Evolutionary conservation across 208 protist species (phyloP), one percentile per base, ranked within the genome.

Genomic region (Crithidia expoeki): DNA sequence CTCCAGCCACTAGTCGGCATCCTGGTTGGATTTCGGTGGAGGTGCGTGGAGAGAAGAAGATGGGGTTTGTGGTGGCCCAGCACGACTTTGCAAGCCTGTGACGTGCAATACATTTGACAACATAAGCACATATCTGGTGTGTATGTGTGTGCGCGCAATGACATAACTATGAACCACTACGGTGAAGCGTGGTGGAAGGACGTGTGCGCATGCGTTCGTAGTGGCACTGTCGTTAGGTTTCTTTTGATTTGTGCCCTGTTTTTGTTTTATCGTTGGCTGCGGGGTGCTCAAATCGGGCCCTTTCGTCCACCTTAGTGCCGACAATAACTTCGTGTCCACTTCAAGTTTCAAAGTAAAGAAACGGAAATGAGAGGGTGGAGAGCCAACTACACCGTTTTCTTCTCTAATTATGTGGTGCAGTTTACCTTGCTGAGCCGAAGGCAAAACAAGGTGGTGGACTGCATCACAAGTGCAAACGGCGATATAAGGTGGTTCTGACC

Each of bases 61-160:
- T 27, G 34, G 71, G 36, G 0, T 69, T 71, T 32, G 63, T 76
- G 46, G 56, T 76, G 1, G 64, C 60, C 30, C 52, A 70, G 30
- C 71, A 76, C 46, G 57, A 65, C 40, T 69, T 71, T 32, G 25
- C 65, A 17, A 47, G 51, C 10, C 63, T 68, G 21, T 67, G 23
- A 28, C 25, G 32, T 17, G 1, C 32, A 12, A 6, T 50, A 21
- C 6, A 53, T 2, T 7, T 16, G 2, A 21, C 53, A 40, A 6
- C 33, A 7, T 27, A 2, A 4, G 16, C 14, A 23, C 2, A 44
- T 33, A 59, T 42, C n/a, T n/a, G n/a, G n/a, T n/a, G n/a, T n/a
- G n/a, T n/a, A n/a, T n/a, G n/a, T n/a, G n/a, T n/a, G n/a, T n/a
- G n/a, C n/a, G n/a, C n/a, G n/a, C n/a, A n/a, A n/a, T n/a, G n/a